Conservation (phyloP, 805 yeast species). For the Tetrapisispora pingtungensis region DNA sequence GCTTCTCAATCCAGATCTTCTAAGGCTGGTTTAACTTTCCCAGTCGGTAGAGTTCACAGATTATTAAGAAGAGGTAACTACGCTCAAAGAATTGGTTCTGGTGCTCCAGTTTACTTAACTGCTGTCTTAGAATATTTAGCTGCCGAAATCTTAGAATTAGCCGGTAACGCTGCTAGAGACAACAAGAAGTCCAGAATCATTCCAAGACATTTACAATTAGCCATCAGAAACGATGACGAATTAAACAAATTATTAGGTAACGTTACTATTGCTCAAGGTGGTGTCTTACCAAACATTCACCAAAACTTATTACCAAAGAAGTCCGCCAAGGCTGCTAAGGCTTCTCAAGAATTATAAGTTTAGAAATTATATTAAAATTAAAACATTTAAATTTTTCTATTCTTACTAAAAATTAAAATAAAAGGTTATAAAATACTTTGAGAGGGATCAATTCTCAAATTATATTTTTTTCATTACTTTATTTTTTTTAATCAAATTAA, state of each 20-base stretch:
- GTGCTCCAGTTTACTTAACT: slow-evolving; percentile 97
- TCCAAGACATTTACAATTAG: slow-evolving; percentile 97
- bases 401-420: no score
- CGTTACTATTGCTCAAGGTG: slow-evolving; percentile 98
- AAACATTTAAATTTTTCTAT: no score
- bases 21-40: slow-evolving; percentile 98
- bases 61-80: slow-evolving; percentile 93
- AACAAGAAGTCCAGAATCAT: slow-evolving; percentile 98
- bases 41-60: slow-evolving; percentile 99
- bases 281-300: slow-evolving; percentile 97
- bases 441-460: background rate
- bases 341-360: slow-evolving; percentile 54
- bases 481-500: background rate
- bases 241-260: slow-evolving; percentile 86
- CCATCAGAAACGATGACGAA: slow-evolving; percentile 98
- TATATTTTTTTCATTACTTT: background rate
- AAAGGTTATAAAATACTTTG: background rate
- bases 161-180: slow-evolving; percentile 98
- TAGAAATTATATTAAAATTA: no score
- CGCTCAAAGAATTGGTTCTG: slow-evolving; percentile 98
- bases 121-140: slow-evolving; percentile 95
- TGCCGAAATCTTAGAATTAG: slow-evolving; percentile 95
- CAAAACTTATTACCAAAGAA: slow-evolving; percentile 83
- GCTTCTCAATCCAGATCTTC: slow-evolving; percentile 97
- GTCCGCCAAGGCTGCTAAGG: slow-evolving; percentile 48